Percentiles rank a stretch among this genome's conserved stretches.
phyloP scores from a whole-genome alignment of 345 rosid genomes.

The Eucalyptus guilfoylei region DNA sequence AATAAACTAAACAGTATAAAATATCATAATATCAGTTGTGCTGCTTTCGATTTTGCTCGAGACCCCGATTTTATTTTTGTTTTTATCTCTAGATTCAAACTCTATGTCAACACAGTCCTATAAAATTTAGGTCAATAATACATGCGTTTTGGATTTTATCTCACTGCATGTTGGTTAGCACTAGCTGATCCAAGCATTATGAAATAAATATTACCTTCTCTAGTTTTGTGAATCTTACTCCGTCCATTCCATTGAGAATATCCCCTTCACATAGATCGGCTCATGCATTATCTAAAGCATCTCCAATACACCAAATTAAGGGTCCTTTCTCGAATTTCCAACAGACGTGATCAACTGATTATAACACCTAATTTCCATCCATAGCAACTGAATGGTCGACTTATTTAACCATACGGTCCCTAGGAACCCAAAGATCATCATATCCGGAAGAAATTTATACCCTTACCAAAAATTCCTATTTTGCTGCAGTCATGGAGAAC shows the following conservation, averaged over 20 bases:
- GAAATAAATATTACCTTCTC: not conserved
- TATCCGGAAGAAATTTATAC: not conserved
- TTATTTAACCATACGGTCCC: not conserved
- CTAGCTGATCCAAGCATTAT: not conserved
- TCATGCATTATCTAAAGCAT: not conserved
- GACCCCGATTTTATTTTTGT: not conserved
- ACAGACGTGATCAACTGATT: not conserved
- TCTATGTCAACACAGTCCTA: not conserved
- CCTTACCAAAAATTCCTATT: not conserved
- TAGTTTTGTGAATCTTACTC: not conserved
- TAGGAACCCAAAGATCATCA: not conserved
- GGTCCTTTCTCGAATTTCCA: not conserved
- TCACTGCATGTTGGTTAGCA: not conserved
- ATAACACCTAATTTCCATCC: not conserved
- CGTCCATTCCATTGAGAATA: not conserved
- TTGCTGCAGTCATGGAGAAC: not conserved
- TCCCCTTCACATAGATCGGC: not conserved
- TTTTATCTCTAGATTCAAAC: not conserved
- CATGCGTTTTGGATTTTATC: not conserved
- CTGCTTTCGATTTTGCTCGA: not conserved
- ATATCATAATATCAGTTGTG: not conserved
- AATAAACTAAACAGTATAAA: not conserved
- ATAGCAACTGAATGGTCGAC: not conserved
- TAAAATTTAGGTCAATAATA: not conserved
- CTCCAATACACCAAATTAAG: not conserved